A percentile compares a stretch with the other conserved stretches of the same genome.
Evolutionary conservation across 2,329 filamentous ascomycete genomes (phyloP).

Genomic region (Fusarium chlamydosporum): DNA sequence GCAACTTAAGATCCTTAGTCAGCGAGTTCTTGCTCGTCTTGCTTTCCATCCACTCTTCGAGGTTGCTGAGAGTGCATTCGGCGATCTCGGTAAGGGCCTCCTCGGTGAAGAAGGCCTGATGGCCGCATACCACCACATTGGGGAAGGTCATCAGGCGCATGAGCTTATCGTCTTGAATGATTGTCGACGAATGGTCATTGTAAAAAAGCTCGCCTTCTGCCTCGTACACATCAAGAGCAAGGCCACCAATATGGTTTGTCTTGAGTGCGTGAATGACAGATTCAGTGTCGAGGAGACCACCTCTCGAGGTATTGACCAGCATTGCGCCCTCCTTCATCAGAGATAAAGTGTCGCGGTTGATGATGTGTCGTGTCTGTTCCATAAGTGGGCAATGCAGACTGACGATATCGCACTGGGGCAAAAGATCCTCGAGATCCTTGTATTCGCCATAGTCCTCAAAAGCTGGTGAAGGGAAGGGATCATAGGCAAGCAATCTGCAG

Average conservation of each 20-base stretch:
- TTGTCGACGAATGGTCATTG: conserved; percentile 73
- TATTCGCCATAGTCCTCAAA: conserved; percentile 67
- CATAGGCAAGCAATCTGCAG: conserved; percentile 72
- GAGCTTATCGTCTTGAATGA: conserved; percentile 76
- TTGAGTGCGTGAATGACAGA: conserved; percentile 74
- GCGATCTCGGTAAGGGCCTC: conserved; percentile 76
- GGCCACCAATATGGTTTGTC: conserved; percentile 69
- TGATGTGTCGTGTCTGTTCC: conserved; percentile 70
- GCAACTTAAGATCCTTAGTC: conserved; percentile 49
- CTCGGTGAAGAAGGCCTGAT: conserved; percentile 78
- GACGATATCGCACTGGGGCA: conserved; percentile 71
- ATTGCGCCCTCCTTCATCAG: conserved; percentile 72
- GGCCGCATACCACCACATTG: conserved; percentile 76
- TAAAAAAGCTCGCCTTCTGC: conserved; percentile 75
- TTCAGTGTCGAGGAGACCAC: conserved; percentile 72
- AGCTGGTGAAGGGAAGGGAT: conserved; percentile 66
- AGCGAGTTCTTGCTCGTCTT: conserved; percentile 54
- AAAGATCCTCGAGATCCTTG: conserved; percentile 66
- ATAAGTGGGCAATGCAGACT: conserved; percentile 77
- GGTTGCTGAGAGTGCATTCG: conserved; percentile 69
- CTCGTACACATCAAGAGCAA: conserved; percentile 79
- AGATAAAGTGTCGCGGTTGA: conserved; percentile 67
- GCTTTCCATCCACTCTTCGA: conserved; percentile 61
- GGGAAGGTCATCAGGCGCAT: conserved; percentile 77
- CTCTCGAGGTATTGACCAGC: conserved; percentile 77